Evolutionary conservation across 1,284 basidiomycete genomes (phyloP).

Genomic region (Gomphus bonarii): DNA sequence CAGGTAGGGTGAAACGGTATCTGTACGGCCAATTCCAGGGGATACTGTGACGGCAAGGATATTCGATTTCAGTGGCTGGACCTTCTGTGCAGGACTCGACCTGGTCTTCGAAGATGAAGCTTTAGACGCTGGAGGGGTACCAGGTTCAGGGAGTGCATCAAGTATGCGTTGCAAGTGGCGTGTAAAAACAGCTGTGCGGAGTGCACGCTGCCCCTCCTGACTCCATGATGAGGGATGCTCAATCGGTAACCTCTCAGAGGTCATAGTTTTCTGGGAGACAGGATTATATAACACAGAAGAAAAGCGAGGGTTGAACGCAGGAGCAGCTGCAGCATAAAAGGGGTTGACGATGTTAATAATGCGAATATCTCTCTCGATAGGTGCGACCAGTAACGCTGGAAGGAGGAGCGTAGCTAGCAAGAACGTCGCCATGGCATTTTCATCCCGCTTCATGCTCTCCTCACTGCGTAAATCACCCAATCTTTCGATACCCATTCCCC

Average conservation of each 20-base stretch:
- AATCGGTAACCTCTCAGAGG: slow-evolving; percentile 22
- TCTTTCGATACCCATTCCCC: slow-evolving; percentile 23
- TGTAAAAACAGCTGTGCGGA: slow-evolving; percentile 52
- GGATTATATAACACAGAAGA: slow-evolving; percentile 17
- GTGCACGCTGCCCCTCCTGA: slow-evolving; percentile 50
- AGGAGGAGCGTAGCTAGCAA: slow-evolving; percentile 69
- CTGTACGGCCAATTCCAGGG: slow-evolving; percentile 60
- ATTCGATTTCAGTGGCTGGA: slow-evolving; percentile 44
- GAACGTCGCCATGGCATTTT: slow-evolving; percentile 58
- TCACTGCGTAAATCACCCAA: slow-evolving; percentile 14
- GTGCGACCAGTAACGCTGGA: slow-evolving; percentile 67
- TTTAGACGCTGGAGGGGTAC: slow-evolving; percentile 31
- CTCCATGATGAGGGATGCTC: slow-evolving; percentile 26
- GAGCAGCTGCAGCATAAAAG: slow-evolving; percentile 68
- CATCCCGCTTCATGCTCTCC: slow-evolving; percentile 30
- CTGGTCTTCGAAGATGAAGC: slow-evolving; percentile 20
- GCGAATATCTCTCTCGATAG: slow-evolving; percentile 74
- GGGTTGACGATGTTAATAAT: slow-evolving; percentile 76
- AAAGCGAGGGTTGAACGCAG: slow-evolving; percentile 27
- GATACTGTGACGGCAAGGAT: slow-evolving; percentile 62
- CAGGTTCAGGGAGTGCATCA: slow-evolving; percentile 54
- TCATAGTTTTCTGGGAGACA: slow-evolving; percentile 12
- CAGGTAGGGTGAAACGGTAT: slow-evolving; percentile 50
- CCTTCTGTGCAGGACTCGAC: slow-evolving; percentile 11
- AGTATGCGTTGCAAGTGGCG: slow-evolving; percentile 70